Percentiles rank a stretch among this genome's conserved stretches.
These are phyloP conservation scores for Vitis amurensis DNA, from an alignment of 164 flowering plant species.

Conservation along the genomic window DNA sequence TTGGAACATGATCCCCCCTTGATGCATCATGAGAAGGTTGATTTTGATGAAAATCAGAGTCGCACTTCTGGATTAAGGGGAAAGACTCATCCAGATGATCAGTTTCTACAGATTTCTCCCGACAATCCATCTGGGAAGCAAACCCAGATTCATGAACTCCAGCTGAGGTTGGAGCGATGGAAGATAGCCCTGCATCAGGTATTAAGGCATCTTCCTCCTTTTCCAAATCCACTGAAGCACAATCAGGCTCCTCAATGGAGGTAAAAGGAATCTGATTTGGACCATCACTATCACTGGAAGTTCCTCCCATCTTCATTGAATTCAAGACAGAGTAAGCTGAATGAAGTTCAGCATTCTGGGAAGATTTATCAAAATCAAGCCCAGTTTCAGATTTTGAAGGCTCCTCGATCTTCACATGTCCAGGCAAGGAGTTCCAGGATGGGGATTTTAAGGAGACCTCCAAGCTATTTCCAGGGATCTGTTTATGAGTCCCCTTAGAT, in stretches of 20 bases:
- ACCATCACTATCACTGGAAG: constrained; percentile 13
- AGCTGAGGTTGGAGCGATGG: constrained; percentile 7
- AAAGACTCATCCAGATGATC: constrained; percentile 3
- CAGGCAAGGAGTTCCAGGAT: too few relatives aligned
- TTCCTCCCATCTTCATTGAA: constrained; percentile 16
- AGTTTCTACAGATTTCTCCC: constrained; percentile 13
- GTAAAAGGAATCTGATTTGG: constrained; percentile 12
- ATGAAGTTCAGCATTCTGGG: not conserved
- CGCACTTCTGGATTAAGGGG: not conserved
- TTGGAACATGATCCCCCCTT: constrained; percentile 19
- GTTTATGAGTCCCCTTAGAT: not conserved
- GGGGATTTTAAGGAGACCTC: not conserved
- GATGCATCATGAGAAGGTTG: constrained; percentile 20
- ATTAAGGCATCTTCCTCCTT: constrained; percentile 15
- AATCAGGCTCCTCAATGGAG: constrained; percentile 8
- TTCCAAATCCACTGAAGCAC: constrained; percentile 16
- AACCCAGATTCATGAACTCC: constrained; percentile 11
- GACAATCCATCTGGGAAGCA: constrained; percentile 6
- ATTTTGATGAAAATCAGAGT: constrained; percentile 8
- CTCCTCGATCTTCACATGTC: too few relatives aligned
- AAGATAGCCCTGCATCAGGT: constrained; percentile 22
- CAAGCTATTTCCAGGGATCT: constrained; percentile 7
- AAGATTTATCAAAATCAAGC: constrained; percentile 18
- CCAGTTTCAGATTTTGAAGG: constrained; percentile 7
- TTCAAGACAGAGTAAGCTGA: constrained; percentile 5